Base-by-base conservation (phyloP, 768 basidiomycete genomes). In the Clitopilus hobsonii region DNA sequence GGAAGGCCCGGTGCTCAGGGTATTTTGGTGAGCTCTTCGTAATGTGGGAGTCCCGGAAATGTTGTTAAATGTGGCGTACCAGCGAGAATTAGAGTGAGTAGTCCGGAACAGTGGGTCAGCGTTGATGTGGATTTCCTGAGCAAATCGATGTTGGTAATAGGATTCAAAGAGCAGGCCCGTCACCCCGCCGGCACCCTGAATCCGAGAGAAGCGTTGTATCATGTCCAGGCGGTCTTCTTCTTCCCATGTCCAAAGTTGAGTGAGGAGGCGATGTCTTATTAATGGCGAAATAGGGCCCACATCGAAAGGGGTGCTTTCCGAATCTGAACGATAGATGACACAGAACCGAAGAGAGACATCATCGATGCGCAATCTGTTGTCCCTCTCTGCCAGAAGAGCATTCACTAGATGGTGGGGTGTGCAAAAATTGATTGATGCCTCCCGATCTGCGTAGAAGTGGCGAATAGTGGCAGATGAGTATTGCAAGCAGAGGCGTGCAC, bases 41-140 rank as follows among this genome's bases (percentile, higher is more conserved):
- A 41, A 41, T n/a, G 18, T n/a, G 18, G 38, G 29, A 30, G 29
- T 6, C 14, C 7, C 29, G 29, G 29, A 30, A 30, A 30, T 30
- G 18, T 41, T 20, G 8, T n/a, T n/a, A 41, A 52, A 52, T 6
- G 25, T 6, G 32, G 51, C 51, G 23, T 32, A 22, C 51, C 51
- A 52, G 32, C 51, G 27, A 29, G 51, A 52, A 28, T 20, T 26
- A 23, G 51, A 16, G 25, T 27, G 8, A 16, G 5, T 18, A 22
- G 25, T 8, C 20, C 51, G 51, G 36, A 52, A 52, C 51, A 52
- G 32, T 14, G 51, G 51, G 5, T 24, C 14, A 5, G 51, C 51
- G 5, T 29, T 52, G 6, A 52, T 11, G 6, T 52, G 27, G 23
- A 52, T 52, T 6, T 36, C 5, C 23, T 36, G 6, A 28, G 51